phyloP scores from a whole-genome alignment of 768 basidiomycete species.

The Dacryopinax primogenitus region DNA sequence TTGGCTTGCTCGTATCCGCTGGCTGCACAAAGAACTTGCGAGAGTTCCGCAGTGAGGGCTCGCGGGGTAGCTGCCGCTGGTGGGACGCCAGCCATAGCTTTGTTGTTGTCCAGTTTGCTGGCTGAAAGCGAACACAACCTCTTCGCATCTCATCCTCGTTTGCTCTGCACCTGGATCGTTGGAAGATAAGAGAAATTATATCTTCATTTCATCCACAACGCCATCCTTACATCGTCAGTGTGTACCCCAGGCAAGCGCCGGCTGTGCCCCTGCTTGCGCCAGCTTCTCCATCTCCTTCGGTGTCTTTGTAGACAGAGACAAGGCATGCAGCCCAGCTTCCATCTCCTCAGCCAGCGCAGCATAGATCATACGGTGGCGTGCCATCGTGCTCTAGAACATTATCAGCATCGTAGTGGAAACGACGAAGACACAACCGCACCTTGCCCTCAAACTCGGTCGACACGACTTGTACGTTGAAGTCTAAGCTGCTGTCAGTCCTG shows the following conservation, averaged over 20 bases:
- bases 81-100: neutral
- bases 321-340: conserved; percentile 55
- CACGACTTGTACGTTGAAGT: conserved; percentile 64
- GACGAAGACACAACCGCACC: conserved; percentile 32
- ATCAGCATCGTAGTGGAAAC: neutral
- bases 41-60: neutral
- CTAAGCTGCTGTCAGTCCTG: conserved; percentile 28
- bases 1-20: neutral
- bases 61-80: neutral
- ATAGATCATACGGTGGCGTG: conserved; percentile 72
- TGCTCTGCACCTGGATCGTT: neutral
- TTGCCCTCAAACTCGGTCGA: conserved; percentile 62
- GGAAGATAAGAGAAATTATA: neutral
- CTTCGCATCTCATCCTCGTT: neutral
- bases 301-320: conserved; percentile 65
- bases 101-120: neutral
- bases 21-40: neutral
- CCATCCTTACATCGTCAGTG: neutral
- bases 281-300: conserved; percentile 33
- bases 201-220: neutral
- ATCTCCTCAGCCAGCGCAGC: conserved; percentile 59
- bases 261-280: neutral
- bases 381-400: conserved; percentile 47
- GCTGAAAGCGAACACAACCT: neutral
- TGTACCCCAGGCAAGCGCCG: neutral